Base-by-base conservation (phyloP, 2,329 filamentous ascomycete species). In the Claviceps sp. region DNA sequence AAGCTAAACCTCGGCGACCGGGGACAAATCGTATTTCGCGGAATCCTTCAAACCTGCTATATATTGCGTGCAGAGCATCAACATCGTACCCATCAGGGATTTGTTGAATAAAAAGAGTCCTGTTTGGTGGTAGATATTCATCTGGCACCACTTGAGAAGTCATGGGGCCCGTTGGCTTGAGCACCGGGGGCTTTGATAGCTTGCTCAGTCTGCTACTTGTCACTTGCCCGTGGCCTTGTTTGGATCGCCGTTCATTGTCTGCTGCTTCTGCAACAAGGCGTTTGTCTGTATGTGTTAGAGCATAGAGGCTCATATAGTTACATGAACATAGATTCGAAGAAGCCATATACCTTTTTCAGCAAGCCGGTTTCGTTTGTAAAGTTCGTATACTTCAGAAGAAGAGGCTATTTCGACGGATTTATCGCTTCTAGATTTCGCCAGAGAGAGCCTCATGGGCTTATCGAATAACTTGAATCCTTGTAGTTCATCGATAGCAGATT, bases 71-170 rank as follows among this genome's bases (percentile, higher is more conserved):
- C 51, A 98, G 78, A 23, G 77, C 79, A 57, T 95, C 89, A 61
- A 87, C 81, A 66, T 86, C 86, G 68, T 86, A 88, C 57, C 88
- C 86, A 56, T 91, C 87, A 8, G 93, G 90, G 38, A 98, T 71
- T 61, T 97, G 91, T 71, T 94, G 88, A 55, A 97, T 74, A 71
- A 97, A 95, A 38, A 98, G 78, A 58, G 89, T 95, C 73, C 95
- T 96, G 79, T 97, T 97, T 38, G 93, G 91, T 4, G 91, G 91
- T 4, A 97, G 79, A 68, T 95, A 97, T 70, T 98, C 93, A 77
- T 97, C 93, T n/a, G 90, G 89, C 17, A 97, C 83, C 51, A 89
- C 84, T 11, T 85, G 77, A 3, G 83, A 75, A 1, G 81, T 76
- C 14, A 80, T 75, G 5, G 81, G 77, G 53, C 80, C 81, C 1